A percentile compares a stretch with the other conserved stretches of the same genome.
These are phyloP conservation scores for Populus hybrid DNA, from an alignment of 441 rosid genomes.

Conservation along the genomic window DNA sequence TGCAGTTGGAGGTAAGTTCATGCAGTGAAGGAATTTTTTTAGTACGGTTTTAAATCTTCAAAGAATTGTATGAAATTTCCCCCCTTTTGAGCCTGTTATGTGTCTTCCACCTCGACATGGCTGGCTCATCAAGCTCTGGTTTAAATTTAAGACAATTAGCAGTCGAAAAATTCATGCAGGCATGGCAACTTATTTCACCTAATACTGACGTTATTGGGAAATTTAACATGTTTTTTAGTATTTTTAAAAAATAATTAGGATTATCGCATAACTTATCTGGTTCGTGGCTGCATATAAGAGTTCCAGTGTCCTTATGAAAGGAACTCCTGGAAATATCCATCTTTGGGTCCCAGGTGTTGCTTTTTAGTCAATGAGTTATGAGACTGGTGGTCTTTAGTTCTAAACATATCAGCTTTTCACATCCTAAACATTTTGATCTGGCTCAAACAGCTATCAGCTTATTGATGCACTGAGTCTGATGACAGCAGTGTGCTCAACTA, in stretches of 20 bases:
- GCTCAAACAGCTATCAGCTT: background rate
- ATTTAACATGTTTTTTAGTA: background rate
- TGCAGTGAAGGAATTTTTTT: constrained; percentile 7
- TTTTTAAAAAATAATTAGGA: background rate
- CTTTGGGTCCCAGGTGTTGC: no score
- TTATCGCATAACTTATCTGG: background rate
- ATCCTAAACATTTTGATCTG: background rate
- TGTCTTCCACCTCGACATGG: background rate
- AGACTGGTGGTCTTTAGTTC: background rate
- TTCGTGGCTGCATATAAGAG: no score
- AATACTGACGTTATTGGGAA: background rate
- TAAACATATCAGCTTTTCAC: background rate
- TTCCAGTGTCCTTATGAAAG: no score
- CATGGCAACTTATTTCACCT: background rate
- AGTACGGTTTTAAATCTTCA: background rate
- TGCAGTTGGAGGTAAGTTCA: constrained; percentile 74
- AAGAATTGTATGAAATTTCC: background rate
- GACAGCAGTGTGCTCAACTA: no score
- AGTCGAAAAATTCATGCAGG: background rate
- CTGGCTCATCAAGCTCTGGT: background rate
- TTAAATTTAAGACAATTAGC: background rate
- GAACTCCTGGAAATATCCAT: no score
- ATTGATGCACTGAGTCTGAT: background rate
- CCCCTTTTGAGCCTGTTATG: background rate
- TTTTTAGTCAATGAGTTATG: no score